Evolutionary conservation across 2,329 filamentous ascomycete species (phyloP), one percentile per base, ranked within the genome.

Genomic region (Aureobasidium sp.): DNA sequence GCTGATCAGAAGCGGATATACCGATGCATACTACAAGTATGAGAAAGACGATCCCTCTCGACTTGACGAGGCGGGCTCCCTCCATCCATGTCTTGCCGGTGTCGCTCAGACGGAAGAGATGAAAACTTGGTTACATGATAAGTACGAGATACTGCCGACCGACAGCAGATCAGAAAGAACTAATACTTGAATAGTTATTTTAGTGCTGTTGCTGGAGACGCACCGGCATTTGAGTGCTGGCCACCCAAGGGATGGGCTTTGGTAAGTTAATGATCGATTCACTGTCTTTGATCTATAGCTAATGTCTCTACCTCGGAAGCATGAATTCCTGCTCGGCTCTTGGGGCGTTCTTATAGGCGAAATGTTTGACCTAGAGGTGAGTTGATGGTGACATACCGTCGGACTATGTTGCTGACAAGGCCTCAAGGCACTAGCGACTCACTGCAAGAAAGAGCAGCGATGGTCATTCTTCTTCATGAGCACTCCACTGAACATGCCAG

Each of bases 201-300:
- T 70, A 82, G 90, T 0, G 88, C 87, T 0, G 89, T 91, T 1
- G 89, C 85, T 0, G 88, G 88, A 0, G 91, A 93, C 73, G 80
- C 84, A 18, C 87, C 85, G 25, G 81, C 85, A 0, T 92, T 93
- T 68, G 91, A 93, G 78, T 84, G 29, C 25, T 67, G 54, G 62
- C 61, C 48, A 5, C 48, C 48, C 16, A 18, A 31, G 16, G 3
- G 33, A 36, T 53, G 48, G 48, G 48, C 48, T 8, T 33, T 53
- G 13, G 48, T 53, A 31, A 4, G 48, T 31, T 9, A 6, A 53
- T 33, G 7, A 20, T 25, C 18, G 27, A n/a, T 18, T 18, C 15
- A 43, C 20, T 16, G 13, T 16, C 40, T 6, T n/a, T 25, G 20
- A 45, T n/a, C 18, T 2, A 8, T 83, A 9, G 13, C 23, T 48